phyloP scores from a whole-genome alignment of 2,329 filamentous ascomycete genomes.

The Cladobotryum protrusum region DNA sequence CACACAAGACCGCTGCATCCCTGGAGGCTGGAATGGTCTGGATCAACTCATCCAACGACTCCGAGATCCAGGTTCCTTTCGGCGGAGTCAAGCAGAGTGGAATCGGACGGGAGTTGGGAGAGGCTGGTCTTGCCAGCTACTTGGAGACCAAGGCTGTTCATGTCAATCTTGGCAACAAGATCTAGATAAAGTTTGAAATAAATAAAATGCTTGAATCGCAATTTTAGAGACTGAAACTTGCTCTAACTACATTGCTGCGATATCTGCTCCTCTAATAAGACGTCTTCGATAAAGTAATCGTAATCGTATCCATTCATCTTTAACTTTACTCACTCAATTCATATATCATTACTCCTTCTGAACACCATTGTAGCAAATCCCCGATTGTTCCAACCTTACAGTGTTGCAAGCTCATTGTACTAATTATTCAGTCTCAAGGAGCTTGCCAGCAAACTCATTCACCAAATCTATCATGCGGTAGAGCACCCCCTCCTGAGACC shows the following conservation, averaged over 20 bases:
- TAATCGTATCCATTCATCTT: too few relatives aligned
- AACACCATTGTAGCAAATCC: too few relatives aligned
- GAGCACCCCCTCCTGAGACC: conserved; percentile 49
- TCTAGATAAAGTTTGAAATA: conserved; percentile 16
- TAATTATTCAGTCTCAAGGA: background rate
- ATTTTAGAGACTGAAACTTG: too few relatives aligned
- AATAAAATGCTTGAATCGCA: too few relatives aligned
- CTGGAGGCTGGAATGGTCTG: conserved; percentile 56
- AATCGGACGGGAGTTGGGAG: conserved; percentile 40
- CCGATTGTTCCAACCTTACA: too few relatives aligned
- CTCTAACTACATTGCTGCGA: too few relatives aligned
- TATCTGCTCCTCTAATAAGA: too few relatives aligned
- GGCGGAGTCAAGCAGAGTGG: conserved; percentile 44
- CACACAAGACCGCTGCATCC: conserved; percentile 44
- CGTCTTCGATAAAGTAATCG: too few relatives aligned
- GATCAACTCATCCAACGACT: conserved; percentile 44
- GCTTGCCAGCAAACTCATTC: conserved; percentile 20
- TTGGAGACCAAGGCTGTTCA: conserved; percentile 41
- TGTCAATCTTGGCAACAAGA: conserved; percentile 33
- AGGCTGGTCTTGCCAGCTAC: conserved; percentile 39
- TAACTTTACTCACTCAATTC: too few relatives aligned
- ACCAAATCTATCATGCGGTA: conserved; percentile 21
- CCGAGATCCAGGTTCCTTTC: conserved; percentile 38
- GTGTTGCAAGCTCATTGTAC: too few relatives aligned
- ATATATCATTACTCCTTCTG: too few relatives aligned